A percentile compares a stretch with the other conserved stretches of the same genome.
These are phyloP conservation scores for Aspergillus versicolor DNA, from an alignment of 2,329 filamentous ascomycete species.

Conservation along the genomic window DNA sequence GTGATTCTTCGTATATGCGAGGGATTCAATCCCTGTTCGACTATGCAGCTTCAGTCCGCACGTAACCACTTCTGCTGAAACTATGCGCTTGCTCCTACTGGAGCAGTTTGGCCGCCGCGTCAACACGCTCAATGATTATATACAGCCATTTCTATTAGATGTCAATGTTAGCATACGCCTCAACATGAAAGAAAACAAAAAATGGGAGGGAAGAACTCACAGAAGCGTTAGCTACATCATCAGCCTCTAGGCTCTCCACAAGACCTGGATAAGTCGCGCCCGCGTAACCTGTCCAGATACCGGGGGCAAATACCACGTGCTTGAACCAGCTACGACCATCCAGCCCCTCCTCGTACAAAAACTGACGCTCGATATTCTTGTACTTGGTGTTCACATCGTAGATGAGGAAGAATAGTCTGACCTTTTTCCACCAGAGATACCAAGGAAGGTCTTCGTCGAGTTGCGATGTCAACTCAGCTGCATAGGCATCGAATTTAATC, in stretches of 20 bases:
- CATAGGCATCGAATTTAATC: constrained; percentile 51
- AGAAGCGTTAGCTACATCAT: constrained; percentile 47
- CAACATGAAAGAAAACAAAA: neutral
- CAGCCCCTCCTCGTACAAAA: constrained; percentile 72
- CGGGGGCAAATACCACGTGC: constrained; percentile 89
- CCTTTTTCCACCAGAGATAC: constrained; percentile 72
- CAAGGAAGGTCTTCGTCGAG: constrained; percentile 63
- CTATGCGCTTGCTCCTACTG: constrained; percentile 14
- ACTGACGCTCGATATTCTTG: constrained; percentile 78
- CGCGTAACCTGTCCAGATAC: constrained; percentile 86
- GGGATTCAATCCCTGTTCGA: neutral
- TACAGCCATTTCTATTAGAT: constrained; percentile 42
- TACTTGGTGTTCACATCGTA: constrained; percentile 73
- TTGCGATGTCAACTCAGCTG: constrained; percentile 48
- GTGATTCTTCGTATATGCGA: constrained; percentile 7
- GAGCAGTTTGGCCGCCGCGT: constrained; percentile 32
- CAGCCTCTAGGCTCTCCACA: constrained; percentile 60
- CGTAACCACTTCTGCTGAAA: neutral
- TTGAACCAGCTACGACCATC: constrained; percentile 88
- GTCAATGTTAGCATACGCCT: neutral
- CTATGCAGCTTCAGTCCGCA: neutral
- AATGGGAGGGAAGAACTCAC: constrained; percentile 43
- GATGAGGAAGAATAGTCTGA: constrained; percentile 64
- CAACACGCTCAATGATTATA: constrained; percentile 39
- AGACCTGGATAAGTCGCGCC: constrained; percentile 68